Percentiles rank a stretch among this genome's conserved stretches.
Evolutionary conservation across 768 basidiomycete genomes (phyloP).

Genomic region (Lactifluus pinguis): DNA sequence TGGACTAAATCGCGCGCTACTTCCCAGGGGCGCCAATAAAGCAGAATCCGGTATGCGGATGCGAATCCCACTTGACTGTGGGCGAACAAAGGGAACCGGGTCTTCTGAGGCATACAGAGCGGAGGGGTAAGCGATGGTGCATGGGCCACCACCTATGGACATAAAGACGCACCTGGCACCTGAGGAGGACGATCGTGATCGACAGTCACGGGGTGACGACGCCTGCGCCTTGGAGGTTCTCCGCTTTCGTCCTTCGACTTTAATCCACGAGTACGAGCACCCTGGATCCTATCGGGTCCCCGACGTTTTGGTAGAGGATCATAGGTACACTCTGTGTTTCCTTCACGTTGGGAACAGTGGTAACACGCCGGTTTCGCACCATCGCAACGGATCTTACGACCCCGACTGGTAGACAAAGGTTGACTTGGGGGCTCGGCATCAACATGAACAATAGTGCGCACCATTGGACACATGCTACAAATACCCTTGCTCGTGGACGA

Average conservation of each 20-base stretch:
- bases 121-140: neutral
- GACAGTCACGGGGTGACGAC: conserved; percentile 6
- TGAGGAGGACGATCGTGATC: neutral
- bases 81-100: neutral
- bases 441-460: conserved; percentile 25
- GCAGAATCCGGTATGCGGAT: neutral
- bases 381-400: conserved; percentile 74
- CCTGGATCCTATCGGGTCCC: conserved; percentile 73
- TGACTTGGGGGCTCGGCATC: neutral
- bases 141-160: neutral
- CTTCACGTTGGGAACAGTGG: conserved; percentile 51
- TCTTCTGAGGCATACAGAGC: neutral
- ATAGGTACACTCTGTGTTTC: conserved; percentile 46
- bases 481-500: conserved; percentile 66
- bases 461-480: conserved; percentile 76
- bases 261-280: conserved; percentile 59
- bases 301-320: conserved; percentile 67
- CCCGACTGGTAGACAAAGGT: conserved; percentile 40
- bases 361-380: conserved; percentile 70
- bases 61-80: neutral
- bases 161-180: neutral
- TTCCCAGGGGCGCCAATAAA: neutral
- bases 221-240: conserved; percentile 19
- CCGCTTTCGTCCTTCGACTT: conserved; percentile 32
- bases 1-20: neutral